A percentile compares a stretch with the other conserved stretches of the same genome.
Conservation (phyloP, 257 asterid species). For the Datura wrightii region DNA sequence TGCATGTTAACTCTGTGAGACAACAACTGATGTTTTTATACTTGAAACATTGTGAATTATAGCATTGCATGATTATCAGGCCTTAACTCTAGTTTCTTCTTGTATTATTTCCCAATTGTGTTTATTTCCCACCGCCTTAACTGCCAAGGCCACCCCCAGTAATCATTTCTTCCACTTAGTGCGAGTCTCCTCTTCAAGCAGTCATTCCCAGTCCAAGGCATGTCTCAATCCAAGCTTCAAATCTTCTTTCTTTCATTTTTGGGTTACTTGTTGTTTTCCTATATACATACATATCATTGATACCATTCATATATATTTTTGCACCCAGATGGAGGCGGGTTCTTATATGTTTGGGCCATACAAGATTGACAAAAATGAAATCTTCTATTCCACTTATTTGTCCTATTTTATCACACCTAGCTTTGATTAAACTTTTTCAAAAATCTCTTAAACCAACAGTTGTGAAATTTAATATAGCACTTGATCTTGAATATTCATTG, state of each 20-base stretch:
- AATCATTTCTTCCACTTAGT: neutral
- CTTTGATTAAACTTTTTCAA: too few relatives aligned
- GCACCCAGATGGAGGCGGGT: constrained; percentile 63
- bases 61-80: too few relatives aligned
- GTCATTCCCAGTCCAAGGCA: constrained; percentile 28
- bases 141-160: neutral
- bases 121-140: neutral
- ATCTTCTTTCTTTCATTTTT: neutral
- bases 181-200: constrained; percentile 13
- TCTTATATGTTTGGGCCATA: constrained; percentile 71
- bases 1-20: too few relatives aligned
- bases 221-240: neutral
- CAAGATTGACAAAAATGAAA: constrained; percentile 67
- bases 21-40: too few relatives aligned
- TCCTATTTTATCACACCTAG: too few relatives aligned
- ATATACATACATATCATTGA: neutral
- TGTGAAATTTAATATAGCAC: too few relatives aligned
- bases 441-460: too few relatives aligned
- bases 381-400: constrained; percentile 67
- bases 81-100: too few relatives aligned
- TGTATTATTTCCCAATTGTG: neutral
- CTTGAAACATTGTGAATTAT: too few relatives aligned
- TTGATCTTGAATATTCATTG: too few relatives aligned
- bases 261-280: neutral
- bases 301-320: too few relatives aligned